Percentiles rank a stretch among this genome's conserved stretches.
These are phyloP conservation scores for Sapria himalayana DNA, from an alignment of 345 rosid genomes.

Conservation along the genomic window DNA sequence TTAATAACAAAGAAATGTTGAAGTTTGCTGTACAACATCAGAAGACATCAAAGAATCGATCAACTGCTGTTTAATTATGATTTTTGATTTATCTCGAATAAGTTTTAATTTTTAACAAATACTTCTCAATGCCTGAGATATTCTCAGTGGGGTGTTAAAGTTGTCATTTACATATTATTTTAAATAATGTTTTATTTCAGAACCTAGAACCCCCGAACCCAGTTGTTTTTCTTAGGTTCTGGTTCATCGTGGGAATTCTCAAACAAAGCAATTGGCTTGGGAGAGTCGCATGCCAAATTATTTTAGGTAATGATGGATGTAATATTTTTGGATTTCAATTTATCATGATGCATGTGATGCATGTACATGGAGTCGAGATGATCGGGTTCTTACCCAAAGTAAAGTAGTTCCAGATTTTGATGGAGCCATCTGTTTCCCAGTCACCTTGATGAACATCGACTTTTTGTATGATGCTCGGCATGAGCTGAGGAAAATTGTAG, in stretches of 20 bases:
- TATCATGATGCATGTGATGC: not conserved
- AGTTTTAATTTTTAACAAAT: too few species aligned
- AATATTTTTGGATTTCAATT: not conserved
- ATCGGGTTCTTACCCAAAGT: constrained; percentile 3
- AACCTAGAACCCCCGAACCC: too few species aligned
- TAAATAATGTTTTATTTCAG: too few species aligned
- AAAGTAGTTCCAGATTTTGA: constrained; percentile 11
- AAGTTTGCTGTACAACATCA: not conserved
- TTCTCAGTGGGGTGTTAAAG: not conserved
- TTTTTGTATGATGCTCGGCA: constrained; percentile 8
- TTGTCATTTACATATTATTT: not conserved
- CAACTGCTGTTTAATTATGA: not conserved
- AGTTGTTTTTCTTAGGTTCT: constrained; percentile 11
- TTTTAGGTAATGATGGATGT: too few species aligned
- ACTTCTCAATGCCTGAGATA: too few species aligned
- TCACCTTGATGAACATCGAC: constrained; percentile 17
- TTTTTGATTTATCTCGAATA: not conserved
- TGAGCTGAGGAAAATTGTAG: constrained; percentile 7
- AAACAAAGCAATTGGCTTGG: not conserved
- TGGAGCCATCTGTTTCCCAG: constrained; percentile 14
- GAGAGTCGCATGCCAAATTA: not conserved
- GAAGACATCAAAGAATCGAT: too few species aligned
- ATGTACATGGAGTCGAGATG: too few species aligned
- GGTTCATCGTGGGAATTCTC: constrained; percentile 11
- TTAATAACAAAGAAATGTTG: not conserved